A percentile compares a stretch with the other conserved stretches of the same genome.
phyloP scores from a whole-genome alignment of 2,329 filamentous ascomycete species.

The Fusarium equiseti region DNA sequence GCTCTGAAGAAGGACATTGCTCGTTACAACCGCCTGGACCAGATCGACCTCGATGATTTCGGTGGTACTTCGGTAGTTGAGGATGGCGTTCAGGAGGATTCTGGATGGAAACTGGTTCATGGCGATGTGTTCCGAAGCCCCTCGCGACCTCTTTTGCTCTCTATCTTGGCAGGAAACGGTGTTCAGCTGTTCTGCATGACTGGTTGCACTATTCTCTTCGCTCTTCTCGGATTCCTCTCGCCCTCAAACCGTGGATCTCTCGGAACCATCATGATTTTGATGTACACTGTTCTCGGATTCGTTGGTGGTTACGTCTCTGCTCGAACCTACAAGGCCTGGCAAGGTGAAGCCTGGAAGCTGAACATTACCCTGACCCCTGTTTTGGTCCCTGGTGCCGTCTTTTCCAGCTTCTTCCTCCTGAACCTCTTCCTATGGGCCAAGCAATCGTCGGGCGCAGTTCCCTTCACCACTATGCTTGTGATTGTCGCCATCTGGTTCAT shows the following conservation, averaged over 20 bases:
- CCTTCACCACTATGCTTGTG: conserved; percentile 96
- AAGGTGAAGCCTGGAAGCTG: conserved; percentile 92
- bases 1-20: conserved; percentile 95
- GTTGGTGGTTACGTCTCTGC: conserved; percentile 92
- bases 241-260: conserved; percentile 95
- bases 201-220: conserved; percentile 92
- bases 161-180: conserved; percentile 90
- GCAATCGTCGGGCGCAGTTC: conserved; percentile 90
- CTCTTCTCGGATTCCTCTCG: conserved; percentile 92
- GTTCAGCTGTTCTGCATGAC: conserved; percentile 98
- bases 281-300: conserved; percentile 93
- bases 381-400: conserved; percentile 87
- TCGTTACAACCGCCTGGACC: conserved; percentile 93
- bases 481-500: conserved; percentile 96
- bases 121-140: conserved; percentile 96
- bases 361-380: conserved; percentile 91
- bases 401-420: conserved; percentile 89
- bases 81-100: conserved; percentile 96
- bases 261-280: conserved; percentile 90
- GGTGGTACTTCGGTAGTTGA: conserved; percentile 83
- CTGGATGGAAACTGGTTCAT: conserved; percentile 97
- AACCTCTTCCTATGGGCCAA: conserved; percentile 98
- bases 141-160: conserved; percentile 83
- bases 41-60: conserved; percentile 90
- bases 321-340: conserved; percentile 93